Evolutionary conservation across 345 rosid genomes (phyloP).

Genomic region (Citrus medica): DNA sequence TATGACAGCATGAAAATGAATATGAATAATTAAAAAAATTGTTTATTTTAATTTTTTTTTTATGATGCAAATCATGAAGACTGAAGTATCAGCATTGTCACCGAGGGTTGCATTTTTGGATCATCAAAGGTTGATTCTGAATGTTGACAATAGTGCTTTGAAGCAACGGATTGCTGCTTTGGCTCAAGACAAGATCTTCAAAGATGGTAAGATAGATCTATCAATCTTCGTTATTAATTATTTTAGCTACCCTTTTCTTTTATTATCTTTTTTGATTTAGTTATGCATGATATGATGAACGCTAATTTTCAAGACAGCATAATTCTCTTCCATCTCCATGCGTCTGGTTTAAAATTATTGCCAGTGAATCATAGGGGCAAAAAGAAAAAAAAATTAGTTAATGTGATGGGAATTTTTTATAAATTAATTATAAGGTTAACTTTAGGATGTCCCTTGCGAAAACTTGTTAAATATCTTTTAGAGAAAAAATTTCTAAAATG

Average conservation of each 20-base stretch:
- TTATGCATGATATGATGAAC: not conserved
- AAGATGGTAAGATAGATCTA: constrained; percentile 45
- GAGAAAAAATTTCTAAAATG: too few species aligned
- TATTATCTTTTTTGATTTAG: not conserved
- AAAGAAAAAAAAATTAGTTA: not conserved
- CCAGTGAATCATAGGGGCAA: not conserved
- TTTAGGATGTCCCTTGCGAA: too few species aligned
- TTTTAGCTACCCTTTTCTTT: not conserved
- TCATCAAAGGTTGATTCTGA: constrained; percentile 64
- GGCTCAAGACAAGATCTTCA: constrained; percentile 82
- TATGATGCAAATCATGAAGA: constrained; percentile 27
- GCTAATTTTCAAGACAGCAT: constrained; percentile 5
- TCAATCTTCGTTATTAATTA: not conserved
- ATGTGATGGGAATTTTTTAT: not conserved
- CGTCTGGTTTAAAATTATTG: not conserved
- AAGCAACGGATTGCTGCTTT: constrained; percentile 80
- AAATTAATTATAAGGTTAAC: not conserved
- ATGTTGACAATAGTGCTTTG: constrained; percentile 62
- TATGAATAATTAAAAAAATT: too few species aligned
- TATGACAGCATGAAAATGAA: not conserved
- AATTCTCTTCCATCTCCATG: constrained; percentile 8
- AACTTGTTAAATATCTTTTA: too few species aligned
- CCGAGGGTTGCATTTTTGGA: constrained; percentile 73
- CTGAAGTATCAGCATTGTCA: constrained; percentile 69
- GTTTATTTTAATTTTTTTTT: not conserved